Conservation (phyloP, 225 moss, liverwort and hornwort species). For the Thuidium tamariscinum region DNA sequence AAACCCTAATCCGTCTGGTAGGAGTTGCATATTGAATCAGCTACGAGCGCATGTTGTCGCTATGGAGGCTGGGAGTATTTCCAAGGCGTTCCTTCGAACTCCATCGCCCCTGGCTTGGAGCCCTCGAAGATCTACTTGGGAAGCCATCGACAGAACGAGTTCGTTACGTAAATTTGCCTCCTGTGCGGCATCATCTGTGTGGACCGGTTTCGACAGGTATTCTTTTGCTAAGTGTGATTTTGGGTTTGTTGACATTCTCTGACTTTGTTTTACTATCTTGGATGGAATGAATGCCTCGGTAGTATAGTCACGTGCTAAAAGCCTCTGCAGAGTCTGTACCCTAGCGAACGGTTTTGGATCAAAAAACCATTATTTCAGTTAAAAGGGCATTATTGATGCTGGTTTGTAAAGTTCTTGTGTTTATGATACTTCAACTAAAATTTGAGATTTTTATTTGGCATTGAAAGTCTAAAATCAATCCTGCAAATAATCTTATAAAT, state of each 20-base stretch:
- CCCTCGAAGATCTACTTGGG: neutral
- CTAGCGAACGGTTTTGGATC: neutral
- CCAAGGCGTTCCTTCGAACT: neutral
- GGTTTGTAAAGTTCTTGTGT: neutral
- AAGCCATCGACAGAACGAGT: neutral
- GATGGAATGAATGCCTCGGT: neutral
- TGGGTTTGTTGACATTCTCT: neutral
- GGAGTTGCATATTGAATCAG: neutral
- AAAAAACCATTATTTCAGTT: neutral
- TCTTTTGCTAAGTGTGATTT: neutral
- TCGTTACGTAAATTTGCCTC: neutral
- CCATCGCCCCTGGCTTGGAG: neutral
- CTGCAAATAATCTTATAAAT: neutral
- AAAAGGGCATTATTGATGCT: too few relatives aligned
- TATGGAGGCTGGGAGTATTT: slow-evolving; percentile 1
- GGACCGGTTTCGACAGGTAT: slow-evolving; percentile 6
- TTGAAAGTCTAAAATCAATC: neutral
- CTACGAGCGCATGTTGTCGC: neutral
- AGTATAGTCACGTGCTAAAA: neutral
- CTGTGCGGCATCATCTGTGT: neutral
- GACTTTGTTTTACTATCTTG: neutral
- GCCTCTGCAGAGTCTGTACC: neutral
- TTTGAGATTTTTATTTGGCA: neutral
- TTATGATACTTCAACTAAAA: neutral
- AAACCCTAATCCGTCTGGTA: neutral